Evolutionary conservation across 2,329 filamentous ascomycete species (phyloP).

Genomic region (Coniochaeta pulveracea): DNA sequence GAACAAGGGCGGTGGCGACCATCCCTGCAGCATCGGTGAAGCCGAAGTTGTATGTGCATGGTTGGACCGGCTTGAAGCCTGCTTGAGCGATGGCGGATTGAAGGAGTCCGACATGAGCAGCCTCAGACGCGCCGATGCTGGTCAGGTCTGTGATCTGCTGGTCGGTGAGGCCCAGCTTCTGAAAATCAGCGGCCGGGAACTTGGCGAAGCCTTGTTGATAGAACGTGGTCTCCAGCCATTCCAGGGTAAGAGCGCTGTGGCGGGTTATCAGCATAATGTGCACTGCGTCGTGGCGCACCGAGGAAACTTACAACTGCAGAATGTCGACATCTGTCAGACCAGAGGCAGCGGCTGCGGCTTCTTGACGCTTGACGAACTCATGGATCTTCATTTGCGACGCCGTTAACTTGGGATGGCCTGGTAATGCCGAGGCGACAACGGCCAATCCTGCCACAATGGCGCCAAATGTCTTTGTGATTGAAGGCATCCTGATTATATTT

Average conservation of each 20-base stretch:
- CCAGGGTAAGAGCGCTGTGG: conserved; percentile 58
- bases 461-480: conserved; percentile 30
- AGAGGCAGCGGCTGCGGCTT: conserved; percentile 28
- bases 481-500: conserved; percentile 27
- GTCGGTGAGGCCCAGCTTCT: conserved; percentile 45
- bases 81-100: conserved; percentile 48
- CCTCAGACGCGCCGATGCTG: conserved; percentile 51
- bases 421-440: conserved; percentile 33
- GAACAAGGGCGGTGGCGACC: conserved; percentile 56
- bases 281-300: conserved; percentile 6
- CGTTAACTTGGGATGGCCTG: conserved; percentile 31
- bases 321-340: conserved; percentile 43
- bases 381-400: conserved; percentile 32
- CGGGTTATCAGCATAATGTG: conserved; percentile 7
- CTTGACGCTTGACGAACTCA: conserved; percentile 36
- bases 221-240: conserved; percentile 64
- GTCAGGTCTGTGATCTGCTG: conserved; percentile 48
- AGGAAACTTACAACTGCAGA: conserved; percentile 37
- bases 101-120: conserved; percentile 48
- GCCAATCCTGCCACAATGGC: conserved; percentile 31
- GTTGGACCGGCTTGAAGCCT: conserved; percentile 53
- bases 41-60: conserved; percentile 63
- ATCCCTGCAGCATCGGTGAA: conserved; percentile 55
- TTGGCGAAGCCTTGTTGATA: conserved; percentile 60
- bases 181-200: conserved; percentile 55